phyloP scores from a whole-genome alignment of 2,329 filamentous ascomycete genomes.

The Curvularia verruculosa region DNA sequence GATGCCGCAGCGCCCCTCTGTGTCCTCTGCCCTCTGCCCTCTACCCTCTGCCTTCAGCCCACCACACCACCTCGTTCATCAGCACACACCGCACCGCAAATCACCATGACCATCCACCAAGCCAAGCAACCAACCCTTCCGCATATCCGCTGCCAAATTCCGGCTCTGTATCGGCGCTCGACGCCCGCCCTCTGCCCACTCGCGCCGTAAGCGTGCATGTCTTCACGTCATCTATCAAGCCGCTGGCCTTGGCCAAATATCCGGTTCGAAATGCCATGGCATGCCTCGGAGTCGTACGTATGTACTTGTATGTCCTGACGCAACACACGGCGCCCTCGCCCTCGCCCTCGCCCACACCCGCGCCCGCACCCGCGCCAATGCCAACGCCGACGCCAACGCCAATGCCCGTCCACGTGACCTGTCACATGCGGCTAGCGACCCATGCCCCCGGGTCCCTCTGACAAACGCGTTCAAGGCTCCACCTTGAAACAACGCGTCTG shows the following conservation, averaged over 20 bases:
- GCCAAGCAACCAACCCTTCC: too few species aligned
- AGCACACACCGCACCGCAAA: too few species aligned
- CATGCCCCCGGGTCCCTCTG: not conserved
- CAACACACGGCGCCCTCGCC: too few species aligned
- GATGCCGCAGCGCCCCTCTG: not conserved
- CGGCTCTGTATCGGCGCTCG: not conserved
- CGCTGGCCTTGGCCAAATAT: not conserved
- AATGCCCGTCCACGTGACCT: not conserved
- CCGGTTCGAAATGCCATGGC: not conserved
- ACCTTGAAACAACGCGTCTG: constrained; percentile 10
- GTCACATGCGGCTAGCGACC: not conserved
- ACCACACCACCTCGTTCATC: not conserved
- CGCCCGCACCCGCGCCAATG: too few species aligned
- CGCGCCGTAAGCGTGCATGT: not conserved
- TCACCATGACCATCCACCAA: too few species aligned
- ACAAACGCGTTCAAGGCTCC: constrained; percentile 9
- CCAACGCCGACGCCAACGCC: too few species aligned
- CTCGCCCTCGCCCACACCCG: too few species aligned
- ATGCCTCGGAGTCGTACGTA: not conserved
- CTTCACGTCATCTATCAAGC: not conserved
- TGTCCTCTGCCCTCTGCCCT: not conserved
- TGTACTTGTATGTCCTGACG: not conserved
- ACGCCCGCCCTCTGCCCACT: not conserved
- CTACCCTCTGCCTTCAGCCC: not conserved
- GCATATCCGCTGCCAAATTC: not conserved